phyloP scores from a whole-genome alignment of 768 basidiomycete species.

The Hirschioporus abietinus region DNA sequence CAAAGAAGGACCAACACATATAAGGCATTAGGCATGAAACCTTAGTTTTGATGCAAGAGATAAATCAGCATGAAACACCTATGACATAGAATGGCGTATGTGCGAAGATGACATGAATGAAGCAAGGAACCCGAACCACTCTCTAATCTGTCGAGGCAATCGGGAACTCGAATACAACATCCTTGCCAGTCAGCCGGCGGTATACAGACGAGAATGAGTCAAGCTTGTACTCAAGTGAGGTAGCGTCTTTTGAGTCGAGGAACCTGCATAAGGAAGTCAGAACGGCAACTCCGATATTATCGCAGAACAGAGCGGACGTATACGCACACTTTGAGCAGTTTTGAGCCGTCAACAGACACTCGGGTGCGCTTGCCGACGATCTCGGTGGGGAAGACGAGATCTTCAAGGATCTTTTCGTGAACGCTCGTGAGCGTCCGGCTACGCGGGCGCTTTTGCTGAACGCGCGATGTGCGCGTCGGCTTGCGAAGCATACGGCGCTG shows the following conservation, averaged over 20 bases:
- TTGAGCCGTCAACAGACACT: slow-evolving; percentile 88
- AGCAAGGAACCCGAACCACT: neutral
- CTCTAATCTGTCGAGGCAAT: slow-evolving; percentile 64
- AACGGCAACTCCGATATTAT: slow-evolving; percentile 10
- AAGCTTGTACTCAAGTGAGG: slow-evolving; percentile 98
- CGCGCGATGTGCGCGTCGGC: slow-evolving; percentile 88
- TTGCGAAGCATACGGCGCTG: slow-evolving; percentile 98
- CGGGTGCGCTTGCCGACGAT: slow-evolving; percentile 99
- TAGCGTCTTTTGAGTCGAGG: slow-evolving; percentile 97
- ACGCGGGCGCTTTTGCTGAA: slow-evolving; percentile 94
- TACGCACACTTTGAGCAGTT: slow-evolving; percentile 95
- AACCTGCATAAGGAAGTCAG: slow-evolving; percentile 46
- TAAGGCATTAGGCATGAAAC: neutral
- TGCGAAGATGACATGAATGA: slow-evolving; percentile 1
- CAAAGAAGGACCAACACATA: neutral
- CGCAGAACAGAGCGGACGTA: neutral
- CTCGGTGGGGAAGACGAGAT: slow-evolving; percentile 98
- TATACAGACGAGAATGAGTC: slow-evolving; percentile 99
- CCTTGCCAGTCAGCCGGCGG: slow-evolving; percentile 93
- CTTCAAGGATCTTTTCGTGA: slow-evolving; percentile 98
- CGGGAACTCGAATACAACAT: slow-evolving; percentile 92
- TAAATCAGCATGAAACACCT: neutral
- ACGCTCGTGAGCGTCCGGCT: slow-evolving; percentile 95
- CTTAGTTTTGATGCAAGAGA: neutral
- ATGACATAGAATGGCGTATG: neutral